phyloP scores from a whole-genome alignment of 2,329 filamentous ascomycete genomes.

The Raffaelea arxii region DNA sequence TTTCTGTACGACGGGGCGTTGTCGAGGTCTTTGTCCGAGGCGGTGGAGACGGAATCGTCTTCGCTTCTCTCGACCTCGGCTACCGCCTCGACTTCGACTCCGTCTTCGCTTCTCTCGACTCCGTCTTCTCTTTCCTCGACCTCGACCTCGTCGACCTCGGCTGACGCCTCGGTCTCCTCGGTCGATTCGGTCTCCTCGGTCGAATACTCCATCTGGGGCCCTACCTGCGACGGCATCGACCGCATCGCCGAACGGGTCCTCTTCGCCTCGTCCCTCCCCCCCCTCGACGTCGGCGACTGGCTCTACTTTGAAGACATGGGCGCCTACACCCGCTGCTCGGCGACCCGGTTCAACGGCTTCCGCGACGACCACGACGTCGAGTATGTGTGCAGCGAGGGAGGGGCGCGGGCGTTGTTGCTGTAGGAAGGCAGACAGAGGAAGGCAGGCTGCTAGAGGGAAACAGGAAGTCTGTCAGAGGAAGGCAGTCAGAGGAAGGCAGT shows the following conservation, averaged over 20 bases:
- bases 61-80: too few relatives aligned
- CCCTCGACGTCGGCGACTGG: slow-evolving; percentile 91
- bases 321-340: slow-evolving; percentile 96
- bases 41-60: too few relatives aligned
- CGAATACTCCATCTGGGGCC: slow-evolving; percentile 96
- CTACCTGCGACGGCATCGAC: slow-evolving; percentile 96
- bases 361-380: slow-evolving; percentile 85
- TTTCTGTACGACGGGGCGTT: slow-evolving; percentile 54
- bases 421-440: slow-evolving; percentile 9
- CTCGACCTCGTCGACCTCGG: too few relatives aligned
- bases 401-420: slow-evolving; percentile 61
- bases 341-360: slow-evolving; percentile 96
- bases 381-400: slow-evolving; percentile 90
- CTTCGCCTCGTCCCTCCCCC: slow-evolving; percentile 64
- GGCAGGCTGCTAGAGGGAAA: too few relatives aligned
- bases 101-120: too few relatives aligned
- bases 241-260: slow-evolving; percentile 76
- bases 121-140: background rate
- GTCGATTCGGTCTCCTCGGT: slow-evolving; percentile 39
- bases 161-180: background rate
- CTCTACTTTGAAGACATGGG: slow-evolving; percentile 99
- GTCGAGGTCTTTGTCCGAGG: too few relatives aligned
- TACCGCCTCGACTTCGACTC: background rate
- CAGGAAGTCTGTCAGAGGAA: too few relatives aligned
- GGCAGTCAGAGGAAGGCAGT: too few relatives aligned